These are phyloP conservation scores for Trichoderma guizhouense DNA, from an alignment of 2,329 filamentous ascomycete genomes.

Conservation along the genomic window DNA sequence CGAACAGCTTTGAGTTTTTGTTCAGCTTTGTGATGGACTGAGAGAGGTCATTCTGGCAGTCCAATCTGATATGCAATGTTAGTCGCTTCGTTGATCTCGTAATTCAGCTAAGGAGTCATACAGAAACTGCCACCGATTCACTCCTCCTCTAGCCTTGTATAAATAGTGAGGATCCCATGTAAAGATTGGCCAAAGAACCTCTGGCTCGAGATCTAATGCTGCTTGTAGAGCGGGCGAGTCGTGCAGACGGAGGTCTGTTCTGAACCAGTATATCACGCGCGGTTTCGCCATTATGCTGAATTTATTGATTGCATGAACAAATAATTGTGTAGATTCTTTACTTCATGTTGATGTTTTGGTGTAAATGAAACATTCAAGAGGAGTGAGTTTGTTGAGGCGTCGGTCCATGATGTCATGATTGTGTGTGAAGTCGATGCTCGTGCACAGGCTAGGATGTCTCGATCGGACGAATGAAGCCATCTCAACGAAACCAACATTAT, in stretches of 20 bases:
- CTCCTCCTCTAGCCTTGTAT: slow-evolving; percentile 64
- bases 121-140: slow-evolving; percentile 74
- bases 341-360: background rate
- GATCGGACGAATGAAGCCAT: background rate
- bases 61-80: slow-evolving; percentile 46
- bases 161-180: slow-evolving; percentile 82
- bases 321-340: no score
- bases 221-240: slow-evolving; percentile 72
- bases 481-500: background rate
- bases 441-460: background rate
- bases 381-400: slow-evolving; percentile 8
- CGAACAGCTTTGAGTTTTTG: slow-evolving; percentile 64
- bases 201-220: slow-evolving; percentile 66
- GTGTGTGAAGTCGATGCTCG: background rate
- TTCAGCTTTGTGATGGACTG: slow-evolving; percentile 66
- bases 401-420: slow-evolving; percentile 15
- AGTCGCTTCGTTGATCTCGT: background rate
- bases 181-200: slow-evolving; percentile 70
- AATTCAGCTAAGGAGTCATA: slow-evolving; percentile 28
- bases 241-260: slow-evolving; percentile 73
- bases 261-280: slow-evolving; percentile 71
- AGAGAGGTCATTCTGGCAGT: slow-evolving; percentile 71
- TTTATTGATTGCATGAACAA: no score
- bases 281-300: slow-evolving; percentile 29
- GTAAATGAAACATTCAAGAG: background rate